Conservation (phyloP, 2,329 filamentous ascomycete genomes). For the Alternaria infectoria region DNA sequence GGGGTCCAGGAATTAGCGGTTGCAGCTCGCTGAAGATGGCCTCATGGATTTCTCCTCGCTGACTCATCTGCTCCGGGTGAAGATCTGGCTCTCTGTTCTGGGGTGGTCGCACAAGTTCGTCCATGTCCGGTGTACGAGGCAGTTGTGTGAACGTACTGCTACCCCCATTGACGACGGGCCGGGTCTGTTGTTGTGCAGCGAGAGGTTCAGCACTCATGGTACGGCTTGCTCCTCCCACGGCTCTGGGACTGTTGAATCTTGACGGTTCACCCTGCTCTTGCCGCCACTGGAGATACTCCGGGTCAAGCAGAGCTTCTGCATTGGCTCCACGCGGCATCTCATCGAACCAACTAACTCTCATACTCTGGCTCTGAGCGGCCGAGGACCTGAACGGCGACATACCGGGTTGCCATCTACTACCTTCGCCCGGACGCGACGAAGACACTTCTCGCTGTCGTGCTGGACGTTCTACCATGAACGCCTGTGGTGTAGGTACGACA, state of each 20-base stretch:
- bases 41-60: neutral
- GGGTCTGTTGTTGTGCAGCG: neutral
- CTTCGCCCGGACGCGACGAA: neutral
- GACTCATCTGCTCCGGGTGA: neutral
- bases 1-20: neutral
- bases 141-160: neutral
- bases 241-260: neutral
- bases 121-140: neutral
- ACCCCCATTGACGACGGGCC: neutral
- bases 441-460: neutral
- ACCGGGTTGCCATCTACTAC: neutral
- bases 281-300: neutral
- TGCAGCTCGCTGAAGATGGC: neutral
- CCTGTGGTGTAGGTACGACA: neutral
- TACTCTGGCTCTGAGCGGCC: neutral
- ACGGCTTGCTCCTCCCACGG: neutral
- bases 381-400: neutral
- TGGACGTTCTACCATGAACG: neutral
- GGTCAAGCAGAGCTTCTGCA: neutral
- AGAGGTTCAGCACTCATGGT: neutral
- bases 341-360: neutral
- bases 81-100: neutral
- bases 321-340: neutral
- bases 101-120: neutral
- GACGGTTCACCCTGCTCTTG: neutral